Base-by-base conservation (phyloP, 257 asterid genomes). In the Petunia axillaris region DNA sequence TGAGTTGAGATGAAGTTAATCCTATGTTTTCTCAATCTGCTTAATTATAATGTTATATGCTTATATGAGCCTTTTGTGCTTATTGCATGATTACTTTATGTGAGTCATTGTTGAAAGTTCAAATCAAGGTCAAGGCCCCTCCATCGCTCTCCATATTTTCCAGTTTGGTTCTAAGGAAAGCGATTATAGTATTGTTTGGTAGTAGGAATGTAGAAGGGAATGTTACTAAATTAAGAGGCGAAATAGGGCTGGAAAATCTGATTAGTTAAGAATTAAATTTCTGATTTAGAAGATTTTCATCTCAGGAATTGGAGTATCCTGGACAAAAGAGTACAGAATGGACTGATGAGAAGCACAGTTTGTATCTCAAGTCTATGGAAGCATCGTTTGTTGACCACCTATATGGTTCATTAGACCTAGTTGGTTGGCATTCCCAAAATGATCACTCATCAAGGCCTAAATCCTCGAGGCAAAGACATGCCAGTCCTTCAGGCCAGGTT, bases 291-390 rank as follows among this genome's bases (percentile, higher is more conserved):
- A 78, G 60, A 43, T 40, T 48, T 43, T 57, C 59, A 5, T 85
- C 80, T 57, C 74, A 86, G 88, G 80, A 73, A 2, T 81, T 80
- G 78, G 88, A 84, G 85, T 86, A 75, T 55, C 82, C 78, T 48
- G 85, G 83, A 68, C 76, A 80, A 8, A 64, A 73, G 85, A 65
- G 80, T 55, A 55, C 78, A 2, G 85, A 88, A 81, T 92, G 97
- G 97, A 92, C 96, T 4, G 83, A 92, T 57, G 90, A 90, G 87
- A 91, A 90, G 67, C 96, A 92, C 71, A 86, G 96, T 70, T 59
- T 83, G 84, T 92, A 86, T 84, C 93, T 92, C 78, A 85, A 89
- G 4, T 88, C 94, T 53, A 86, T 91, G 94, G 97, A 92, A 82
- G 83, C 97, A 2, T 88, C 92, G 40, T 92, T 92, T 74, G 93